Evolutionary conservation across 805 yeast species (phyloP), one percentile per base, ranked within the genome.

Genomic region (Blastobotrys mokoenaii): DNA sequence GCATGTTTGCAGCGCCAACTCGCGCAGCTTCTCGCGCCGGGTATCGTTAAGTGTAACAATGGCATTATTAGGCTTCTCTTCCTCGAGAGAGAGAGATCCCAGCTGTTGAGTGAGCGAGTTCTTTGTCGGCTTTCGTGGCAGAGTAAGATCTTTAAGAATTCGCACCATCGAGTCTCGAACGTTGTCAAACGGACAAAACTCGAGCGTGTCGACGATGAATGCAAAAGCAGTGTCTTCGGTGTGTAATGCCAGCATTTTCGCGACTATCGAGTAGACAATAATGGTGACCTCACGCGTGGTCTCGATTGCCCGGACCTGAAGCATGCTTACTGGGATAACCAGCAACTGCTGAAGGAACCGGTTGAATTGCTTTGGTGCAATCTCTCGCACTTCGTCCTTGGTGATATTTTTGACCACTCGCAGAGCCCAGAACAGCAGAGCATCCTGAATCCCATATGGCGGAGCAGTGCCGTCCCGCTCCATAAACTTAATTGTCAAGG

Each of bases 161-260:
- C 81, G 77, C 14, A 86, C 72, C 32, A 79, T 64, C 2, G 78
- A 78, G 18, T 81, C 70, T 53, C 79, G 78, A 17, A 77, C 74
- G 34, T 74, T 73, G 34, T 72, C 77, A 56, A 72, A 77, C 1
- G 93, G 89, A 56, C 90, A 83, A 43, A 74, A 68, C 25, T 68
- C 65, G 42, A 90, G 67, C 0, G 87, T 71, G 56, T 85, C 87
- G 18, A 70, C 57, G 12, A 86, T 65, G 57, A 83, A 84, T 2
- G 67, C 66, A 62, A 77, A 85, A 0, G 83, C 64, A 10, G 70
- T 62, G 1, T 67, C 66, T 48, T 84, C 85, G 0, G 80, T 75
- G 29, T 79, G 62, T 16, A 73, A 58, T 7, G 82, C 73, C 52
- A 90, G 64, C 1, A 85, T 56, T 52, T 79, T 79, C 1, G 84